These are phyloP conservation scores for Geotrichum phurueaensis DNA, from an alignment of 1,139 yeast genomes.

Conservation along the genomic window DNA sequence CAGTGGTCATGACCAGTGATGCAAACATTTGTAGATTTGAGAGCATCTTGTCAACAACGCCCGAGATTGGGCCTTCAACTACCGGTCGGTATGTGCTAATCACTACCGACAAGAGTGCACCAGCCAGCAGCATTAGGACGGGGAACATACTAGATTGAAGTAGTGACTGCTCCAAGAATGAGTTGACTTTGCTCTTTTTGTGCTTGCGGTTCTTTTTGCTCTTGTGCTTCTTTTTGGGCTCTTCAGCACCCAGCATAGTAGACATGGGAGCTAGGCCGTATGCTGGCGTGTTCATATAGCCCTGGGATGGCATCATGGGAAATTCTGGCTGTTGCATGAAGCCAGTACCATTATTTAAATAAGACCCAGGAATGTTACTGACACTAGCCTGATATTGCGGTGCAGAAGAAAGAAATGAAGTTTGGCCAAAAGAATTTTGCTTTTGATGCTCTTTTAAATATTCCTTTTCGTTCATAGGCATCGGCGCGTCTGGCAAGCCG, in stretches of 20 bases:
- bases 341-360: background rate
- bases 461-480: background rate
- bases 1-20: background rate
- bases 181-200: background rate
- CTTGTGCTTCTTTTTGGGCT: slow-evolving; percentile 6
- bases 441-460: background rate
- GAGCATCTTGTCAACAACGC: slow-evolving; percentile 6
- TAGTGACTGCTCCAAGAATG: background rate
- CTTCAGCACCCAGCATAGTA: background rate
- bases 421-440: background rate
- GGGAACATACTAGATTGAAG: background rate
- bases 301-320: background rate
- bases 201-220: background rate
- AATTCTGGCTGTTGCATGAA: background rate
- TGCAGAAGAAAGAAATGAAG: background rate
- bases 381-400: background rate
- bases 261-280: background rate
- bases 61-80: slow-evolving; percentile 13
- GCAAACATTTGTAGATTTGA: slow-evolving; percentile 12
- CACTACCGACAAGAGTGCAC: slow-evolving; percentile 2
- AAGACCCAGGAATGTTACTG: background rate
- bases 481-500: background rate
- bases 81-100: slow-evolving; percentile 6
- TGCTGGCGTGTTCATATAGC: background rate
- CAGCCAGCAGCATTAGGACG: slow-evolving; percentile 4